A percentile compares a stretch with the other conserved stretches of the same genome.
These are phyloP conservation scores for Dimocarpus longan DNA, from an alignment of 345 rosid genomes.

Conservation along the genomic window DNA sequence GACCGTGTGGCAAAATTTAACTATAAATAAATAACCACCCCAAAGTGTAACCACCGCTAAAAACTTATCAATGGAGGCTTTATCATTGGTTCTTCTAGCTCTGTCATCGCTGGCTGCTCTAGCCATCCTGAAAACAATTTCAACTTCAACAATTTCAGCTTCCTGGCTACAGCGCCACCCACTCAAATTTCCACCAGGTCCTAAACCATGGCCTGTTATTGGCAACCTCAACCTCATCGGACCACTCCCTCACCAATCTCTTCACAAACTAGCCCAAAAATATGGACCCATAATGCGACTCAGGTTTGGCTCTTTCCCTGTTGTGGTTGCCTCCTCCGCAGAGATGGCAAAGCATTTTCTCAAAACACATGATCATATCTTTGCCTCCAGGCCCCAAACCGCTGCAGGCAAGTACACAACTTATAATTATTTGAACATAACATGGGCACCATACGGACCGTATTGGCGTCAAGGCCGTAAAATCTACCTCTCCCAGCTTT, in stretches of 20 bases:
- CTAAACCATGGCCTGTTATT: conserved; percentile 38
- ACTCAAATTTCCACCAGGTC: conserved; percentile 35
- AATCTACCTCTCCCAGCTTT: conserved; percentile 25
- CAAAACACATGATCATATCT: conserved; percentile 27
- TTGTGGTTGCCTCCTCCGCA: conserved; percentile 26
- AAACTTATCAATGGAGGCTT: background rate
- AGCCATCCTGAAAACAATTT: conserved; percentile 3
- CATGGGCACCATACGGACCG: conserved; percentile 38
- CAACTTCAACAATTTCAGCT: background rate
- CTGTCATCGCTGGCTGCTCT: conserved; percentile 5
- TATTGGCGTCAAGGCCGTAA: conserved; percentile 42
- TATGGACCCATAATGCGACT: conserved; percentile 42
- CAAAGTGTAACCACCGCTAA: background rate
- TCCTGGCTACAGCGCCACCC: background rate
- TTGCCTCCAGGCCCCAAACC: conserved; percentile 31
- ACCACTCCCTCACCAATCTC: conserved; percentile 39
- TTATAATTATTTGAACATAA: conserved; percentile 31
- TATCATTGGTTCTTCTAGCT: background rate
- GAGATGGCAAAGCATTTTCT: conserved; percentile 35
- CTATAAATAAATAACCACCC: background rate
- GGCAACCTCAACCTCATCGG: conserved; percentile 43
- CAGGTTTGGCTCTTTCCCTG: conserved; percentile 33
- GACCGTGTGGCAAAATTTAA: background rate
- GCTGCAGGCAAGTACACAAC: conserved; percentile 37
- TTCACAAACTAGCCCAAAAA: conserved; percentile 31